A percentile compares a stretch with the other conserved stretches of the same genome.
These are phyloP conservation scores for Lasiodiplodia citricola DNA, from an alignment of 2,329 filamentous ascomycete genomes.

Conservation along the genomic window DNA sequence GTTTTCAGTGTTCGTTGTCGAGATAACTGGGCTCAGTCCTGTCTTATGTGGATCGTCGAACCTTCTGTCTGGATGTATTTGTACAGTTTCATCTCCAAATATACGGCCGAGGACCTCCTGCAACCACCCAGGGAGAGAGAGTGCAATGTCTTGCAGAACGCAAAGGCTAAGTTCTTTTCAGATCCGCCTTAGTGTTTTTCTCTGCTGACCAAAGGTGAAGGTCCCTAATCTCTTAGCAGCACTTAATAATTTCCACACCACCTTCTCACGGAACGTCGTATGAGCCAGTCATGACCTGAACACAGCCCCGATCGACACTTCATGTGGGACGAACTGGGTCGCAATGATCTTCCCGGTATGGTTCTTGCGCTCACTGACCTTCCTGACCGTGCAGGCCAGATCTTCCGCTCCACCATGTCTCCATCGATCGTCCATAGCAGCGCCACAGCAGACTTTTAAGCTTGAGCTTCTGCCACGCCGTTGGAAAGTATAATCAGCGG, in stretches of 20 bases:
- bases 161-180: neutral
- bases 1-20: too few relatives aligned
- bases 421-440: slow-evolving; percentile 13
- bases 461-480: slow-evolving; percentile 1
- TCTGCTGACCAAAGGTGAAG: neutral
- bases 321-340: neutral
- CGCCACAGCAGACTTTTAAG: neutral
- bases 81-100: too few relatives aligned
- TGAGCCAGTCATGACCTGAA: neutral
- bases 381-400: neutral
- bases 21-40: too few relatives aligned
- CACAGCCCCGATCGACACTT: slow-evolving; percentile 5
- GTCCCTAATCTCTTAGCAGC: neutral
- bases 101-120: too few relatives aligned
- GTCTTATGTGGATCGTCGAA: too few relatives aligned
- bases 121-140: too few relatives aligned
- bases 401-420: slow-evolving; percentile 12
- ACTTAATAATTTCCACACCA: neutral
- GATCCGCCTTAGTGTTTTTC: too few relatives aligned
- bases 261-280: neutral
- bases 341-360: slow-evolving; percentile 6
- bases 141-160: neutral
- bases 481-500: neutral
- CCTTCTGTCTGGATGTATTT: too few relatives aligned
- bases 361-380: slow-evolving; percentile 11